These are phyloP conservation scores for Moricandia arvensis DNA, from an alignment of 345 rosid species.

Conservation along the genomic window DNA sequence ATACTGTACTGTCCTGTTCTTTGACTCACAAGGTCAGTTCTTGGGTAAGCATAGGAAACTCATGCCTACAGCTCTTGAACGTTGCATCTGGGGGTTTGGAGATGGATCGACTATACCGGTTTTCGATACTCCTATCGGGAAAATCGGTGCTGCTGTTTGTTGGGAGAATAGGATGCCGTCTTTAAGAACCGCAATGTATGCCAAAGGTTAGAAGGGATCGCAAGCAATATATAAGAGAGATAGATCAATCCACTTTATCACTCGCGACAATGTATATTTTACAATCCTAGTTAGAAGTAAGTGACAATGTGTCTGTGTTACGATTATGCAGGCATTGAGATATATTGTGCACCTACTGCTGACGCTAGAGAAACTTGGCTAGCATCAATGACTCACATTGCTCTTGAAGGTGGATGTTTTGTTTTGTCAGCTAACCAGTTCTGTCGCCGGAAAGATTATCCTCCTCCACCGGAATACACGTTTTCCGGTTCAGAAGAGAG, in stretches of 20 bases:
- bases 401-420: conserved; percentile 95
- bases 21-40: conserved; percentile 74
- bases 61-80: conserved; percentile 92
- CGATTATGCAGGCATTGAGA: conserved; percentile 62
- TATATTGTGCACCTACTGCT: conserved; percentile 97
- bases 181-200: conserved; percentile 89
- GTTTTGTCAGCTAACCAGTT: conserved; percentile 89
- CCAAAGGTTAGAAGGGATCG: too few species aligned
- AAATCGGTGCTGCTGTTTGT: conserved; percentile 89
- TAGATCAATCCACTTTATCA: too few species aligned
- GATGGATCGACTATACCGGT: conserved; percentile 85
- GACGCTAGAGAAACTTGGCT: conserved; percentile 83
- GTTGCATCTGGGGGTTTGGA: too few species aligned
- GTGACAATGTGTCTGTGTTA: not conserved
- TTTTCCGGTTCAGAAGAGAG: conserved; percentile 67
- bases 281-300: not conserved
- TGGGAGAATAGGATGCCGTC: conserved; percentile 98
- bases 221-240: too few species aligned
- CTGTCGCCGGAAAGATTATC: conserved; percentile 83
- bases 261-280: not conserved
- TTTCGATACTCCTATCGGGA: conserved; percentile 74
- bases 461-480: conserved; percentile 80
- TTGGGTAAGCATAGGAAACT: conserved; percentile 88
- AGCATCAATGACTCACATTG: conserved; percentile 88
- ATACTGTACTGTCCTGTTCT: conserved; percentile 77